Base-by-base conservation (phyloP, 495 filamentous ascomycete species). In the Cetradonia linearis region DNA sequence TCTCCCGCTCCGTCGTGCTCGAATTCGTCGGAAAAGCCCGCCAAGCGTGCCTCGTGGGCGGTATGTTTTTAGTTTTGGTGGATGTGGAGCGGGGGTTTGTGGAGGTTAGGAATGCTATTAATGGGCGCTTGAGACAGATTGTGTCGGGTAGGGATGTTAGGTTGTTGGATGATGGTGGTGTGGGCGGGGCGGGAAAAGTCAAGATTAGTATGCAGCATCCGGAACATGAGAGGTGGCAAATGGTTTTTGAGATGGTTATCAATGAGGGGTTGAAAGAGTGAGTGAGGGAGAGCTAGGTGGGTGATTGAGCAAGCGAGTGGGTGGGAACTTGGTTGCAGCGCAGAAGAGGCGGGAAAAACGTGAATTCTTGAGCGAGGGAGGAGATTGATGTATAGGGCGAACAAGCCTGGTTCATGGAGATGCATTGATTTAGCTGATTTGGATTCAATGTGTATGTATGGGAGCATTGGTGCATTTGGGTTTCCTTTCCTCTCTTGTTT, bases 121-220 rank as follows among this genome's bases (percentile, higher is more conserved):
- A 97, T 69, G 93, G 93, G 1, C 80, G 93, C 20, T 69, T 97
- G 60, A 82, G 91, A 65, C 93, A 99, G 76, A 91, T 99, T 59
- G 94, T 99, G 64, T 84, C 88, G 3, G 93, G 93, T 1, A 80
- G 87, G 55, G 89, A 94, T 64, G 87, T 96, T 28, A 81, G 86
- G 63, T 86, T 88, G 66, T 75, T 99, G 2, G 93, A 99, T 69
- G 91, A 96, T 67, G 92, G 88, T 13, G 79, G 84, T 64, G 71
- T 5, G 0, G 33, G 70, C 5, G 69, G 37, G 42, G 59, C 56
- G 66, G 68, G 65, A 60, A 95, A 85, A 2, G 84, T 97, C 57
- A 98, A 98, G 79, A 81, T 98, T 44, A 87, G 86, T 63, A 92
- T 97, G 88, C 89, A 89, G 66, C 92, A 97, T 73, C 93, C 93